Evolutionary conservation across 257 asterid genomes (phyloP), one percentile per base, ranked within the genome.

Genomic region (Solanum dulcamara): DNA sequence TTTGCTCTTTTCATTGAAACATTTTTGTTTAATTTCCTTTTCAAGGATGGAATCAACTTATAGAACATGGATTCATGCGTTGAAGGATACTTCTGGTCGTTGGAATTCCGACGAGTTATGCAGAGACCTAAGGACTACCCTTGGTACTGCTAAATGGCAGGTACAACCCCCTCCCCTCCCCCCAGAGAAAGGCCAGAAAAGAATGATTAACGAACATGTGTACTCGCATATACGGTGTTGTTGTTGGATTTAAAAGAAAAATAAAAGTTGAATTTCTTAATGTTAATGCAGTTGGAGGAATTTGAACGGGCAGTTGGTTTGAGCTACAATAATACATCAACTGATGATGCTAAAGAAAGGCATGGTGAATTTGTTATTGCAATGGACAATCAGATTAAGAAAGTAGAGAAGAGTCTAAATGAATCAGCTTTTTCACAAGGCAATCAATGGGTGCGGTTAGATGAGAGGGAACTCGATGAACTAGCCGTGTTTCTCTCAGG

Each of bases 141-240:
- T 95, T 59, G 99, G 97, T 89, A 95, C 99, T 38, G 86, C 98
- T 68, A 95, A 96, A 89, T 96, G 99, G 98, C 98, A 94, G 99
- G 99, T 94, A 17, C 28, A 6, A 17, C 9, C 40, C 17, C 14
- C 2, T 44, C 48, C 24, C 10, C 80, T 38, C 33, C 35, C 51
- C 48, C 4, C 1, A 35, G 59, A 24, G 59, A 26, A 44, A 3
- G 24, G 24, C 11, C n/a, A 7, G 38, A 2, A 40, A 74, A 74
- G 24, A 74, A 74, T 3, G 57, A 74, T 40, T 12, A 13, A n/a
- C 1, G 3, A 30, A 13, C 57, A 24, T 1, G 81, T 74, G 3
- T n/a, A 42, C 0, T 74, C 35, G 13, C 57, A 24, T 40, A 7
- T 42, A 7, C 33, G n/a, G 14, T 74, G n/a, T 74, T 24, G 6